These are phyloP conservation scores for Suillus bovinus DNA, from an alignment of 768 basidiomycete genomes.

Conservation along the genomic window DNA sequence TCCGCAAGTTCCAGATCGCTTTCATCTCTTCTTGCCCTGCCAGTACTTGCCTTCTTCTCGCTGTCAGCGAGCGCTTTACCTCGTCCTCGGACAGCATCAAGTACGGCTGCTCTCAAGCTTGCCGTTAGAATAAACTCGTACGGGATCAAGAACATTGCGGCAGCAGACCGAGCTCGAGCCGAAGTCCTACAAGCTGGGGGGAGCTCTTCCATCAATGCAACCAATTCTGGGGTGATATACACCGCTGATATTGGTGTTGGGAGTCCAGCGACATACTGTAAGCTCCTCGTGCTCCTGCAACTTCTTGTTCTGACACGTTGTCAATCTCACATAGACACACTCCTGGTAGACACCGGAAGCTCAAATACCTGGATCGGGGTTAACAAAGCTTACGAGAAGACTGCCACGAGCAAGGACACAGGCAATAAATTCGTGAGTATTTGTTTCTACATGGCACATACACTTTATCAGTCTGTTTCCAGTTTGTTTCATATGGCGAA, in stretches of 20 bases:
- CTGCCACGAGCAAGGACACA: conserved; percentile 4
- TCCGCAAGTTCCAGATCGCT: conserved; percentile 1
- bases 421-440: conserved; percentile 9
- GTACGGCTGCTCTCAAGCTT: conserved; percentile 3
- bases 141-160: conserved; percentile 7
- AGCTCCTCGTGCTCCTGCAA: not conserved
- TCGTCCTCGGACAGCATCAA: conserved; percentile 1
- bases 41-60: conserved; percentile 3
- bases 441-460: not conserved
- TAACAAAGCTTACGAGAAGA: conserved; percentile 6
- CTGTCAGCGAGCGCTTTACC: conserved; percentile 1
- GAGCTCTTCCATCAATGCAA: conserved; percentile 13
- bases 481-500: conserved; percentile 17
- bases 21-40: conserved; percentile 3
- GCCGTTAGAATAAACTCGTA: conserved; percentile 4
- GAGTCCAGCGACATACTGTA: conserved; percentile 13
- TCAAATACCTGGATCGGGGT: conserved; percentile 23
- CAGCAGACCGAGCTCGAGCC: conserved; percentile 10
- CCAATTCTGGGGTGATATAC: conserved; percentile 16
- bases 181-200: not conserved
- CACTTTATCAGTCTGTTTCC: not conserved
- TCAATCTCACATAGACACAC: conserved; percentile 13
- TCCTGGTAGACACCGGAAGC: conserved; percentile 22
- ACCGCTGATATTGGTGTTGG: conserved; percentile 17
- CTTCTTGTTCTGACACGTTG: not conserved